Percentiles rank a stretch among this genome's conserved stretches.
phyloP scores from a whole-genome alignment of 305 asterid species.

The Solanum hybrid region DNA sequence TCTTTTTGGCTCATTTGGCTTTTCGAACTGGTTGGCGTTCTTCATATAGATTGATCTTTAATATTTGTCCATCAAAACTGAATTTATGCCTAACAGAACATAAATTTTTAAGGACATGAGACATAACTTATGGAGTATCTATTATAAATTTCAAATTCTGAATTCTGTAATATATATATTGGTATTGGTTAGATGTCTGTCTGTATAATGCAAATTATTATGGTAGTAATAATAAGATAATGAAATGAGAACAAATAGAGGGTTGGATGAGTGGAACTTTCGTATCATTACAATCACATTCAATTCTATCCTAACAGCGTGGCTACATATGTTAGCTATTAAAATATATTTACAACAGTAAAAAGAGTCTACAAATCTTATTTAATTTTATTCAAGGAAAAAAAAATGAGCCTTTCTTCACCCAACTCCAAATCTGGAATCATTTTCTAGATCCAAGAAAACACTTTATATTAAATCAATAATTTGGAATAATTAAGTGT shows the following conservation, averaged over 20 bases:
- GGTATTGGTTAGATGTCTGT: conserved; percentile 8
- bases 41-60: background rate
- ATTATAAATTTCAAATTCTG: background rate
- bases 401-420: background rate
- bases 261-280: conserved; percentile 2
- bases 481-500: background rate
- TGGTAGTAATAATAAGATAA: conserved; percentile 13
- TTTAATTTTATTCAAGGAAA: background rate
- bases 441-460: background rate
- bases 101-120: no score
- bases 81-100: background rate
- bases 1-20: background rate
- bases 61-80: background rate
- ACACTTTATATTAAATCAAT: background rate
- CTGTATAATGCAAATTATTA: conserved; percentile 9
- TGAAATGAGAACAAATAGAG: conserved; percentile 16
- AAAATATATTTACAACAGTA: background rate
- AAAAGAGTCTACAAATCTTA: background rate
- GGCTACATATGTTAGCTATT: background rate
- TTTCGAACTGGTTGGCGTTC: background rate
- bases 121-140: background rate
- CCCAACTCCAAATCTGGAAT: background rate
- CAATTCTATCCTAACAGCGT: background rate
- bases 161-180: background rate
- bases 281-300: conserved; percentile 13